Evolutionary conservation across 768 basidiomycete genomes (phyloP), one percentile per base, ranked within the genome.

Genomic region (Coprinopsis strossmayeri): DNA sequence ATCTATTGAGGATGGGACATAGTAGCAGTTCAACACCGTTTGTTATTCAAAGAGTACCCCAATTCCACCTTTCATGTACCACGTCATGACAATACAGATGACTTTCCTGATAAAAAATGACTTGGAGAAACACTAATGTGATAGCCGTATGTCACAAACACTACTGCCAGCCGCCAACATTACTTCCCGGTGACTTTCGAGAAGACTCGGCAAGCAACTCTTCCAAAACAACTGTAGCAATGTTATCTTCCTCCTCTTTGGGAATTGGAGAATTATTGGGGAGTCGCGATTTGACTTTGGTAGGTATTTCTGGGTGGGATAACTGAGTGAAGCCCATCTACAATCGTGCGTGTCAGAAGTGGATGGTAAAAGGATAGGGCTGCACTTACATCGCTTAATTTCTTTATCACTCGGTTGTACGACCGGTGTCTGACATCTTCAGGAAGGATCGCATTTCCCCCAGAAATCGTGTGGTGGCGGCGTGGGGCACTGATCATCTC

Each of bases 241-340:
- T 75, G 47, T 82, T 75, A 55, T 84, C 82, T 59, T 86, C 84
- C 1, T 62, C 62, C 9, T 83, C 82, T 55, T 77, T 80, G 21
- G 66, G 68, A 9, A 74, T 53, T 17, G 64, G 52, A 23, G 67
- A 68, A 50, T 65, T 67, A n/a, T 51, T 49, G 10, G 72, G 73
- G 50, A 86, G 54, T 54, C 76, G 72, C 15, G 69, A 63, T 58
- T 68, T 71, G 53, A 87, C 73, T 59, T 72, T 79, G 1, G 60
- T 62, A 3, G 66, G 64, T 51, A 86, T 62, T 21, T 67, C 69
- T 30, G 83, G 79, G 61, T 82, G 72, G 15, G 72, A 69, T 40
- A 66, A 66, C 48, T 79, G 71, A 10, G 78, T 80, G 55, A 87
- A 86, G n/a, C 85, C 85, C 85, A 87, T 87, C 85, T 87, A 43